Evolutionary conservation across 2,329 filamentous ascomycete species (phyloP).

Genomic region (Pyrenophora teres): DNA sequence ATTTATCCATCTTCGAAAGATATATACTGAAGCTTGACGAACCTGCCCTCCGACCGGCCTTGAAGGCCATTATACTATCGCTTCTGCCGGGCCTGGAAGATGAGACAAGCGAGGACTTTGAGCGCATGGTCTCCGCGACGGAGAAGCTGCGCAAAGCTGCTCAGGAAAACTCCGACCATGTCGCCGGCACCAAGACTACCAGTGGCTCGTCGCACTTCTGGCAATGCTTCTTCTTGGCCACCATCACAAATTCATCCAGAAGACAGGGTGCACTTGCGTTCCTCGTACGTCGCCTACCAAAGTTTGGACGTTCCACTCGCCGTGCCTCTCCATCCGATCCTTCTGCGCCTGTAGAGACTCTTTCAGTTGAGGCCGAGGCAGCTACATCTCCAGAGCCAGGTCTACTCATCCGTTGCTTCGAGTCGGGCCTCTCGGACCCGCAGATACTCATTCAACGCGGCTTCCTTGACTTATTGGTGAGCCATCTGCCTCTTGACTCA

Average conservation of each 20-base stretch:
- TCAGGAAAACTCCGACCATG: conserved; percentile 57
- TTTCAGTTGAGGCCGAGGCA: conserved; percentile 63
- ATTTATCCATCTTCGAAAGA: conserved; percentile 80
- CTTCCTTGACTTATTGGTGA: conserved; percentile 89
- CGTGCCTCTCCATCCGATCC: conserved; percentile 24
- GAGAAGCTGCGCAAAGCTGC: conserved; percentile 76
- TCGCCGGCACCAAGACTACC: conserved; percentile 39
- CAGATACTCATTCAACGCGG: conserved; percentile 92
- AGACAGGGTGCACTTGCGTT: conserved; percentile 88
- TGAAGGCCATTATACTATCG: conserved; percentile 89
- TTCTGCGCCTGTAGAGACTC: conserved; percentile 15
- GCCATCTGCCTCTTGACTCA: conserved; percentile 84
- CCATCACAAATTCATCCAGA: conserved; percentile 85
- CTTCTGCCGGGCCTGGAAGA: conserved; percentile 91
- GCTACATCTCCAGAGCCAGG: conserved; percentile 89
- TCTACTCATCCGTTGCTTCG: conserved; percentile 86
- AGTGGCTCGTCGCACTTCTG: conserved; percentile 87
- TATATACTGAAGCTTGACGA: conserved; percentile 76
- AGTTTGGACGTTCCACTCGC: conserved; percentile 55
- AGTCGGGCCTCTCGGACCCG: conserved; percentile 82
- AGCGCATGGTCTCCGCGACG: conserved; percentile 78
- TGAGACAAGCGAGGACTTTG: conserved; percentile 96
- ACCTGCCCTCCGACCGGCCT: conserved; percentile 75
- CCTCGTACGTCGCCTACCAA: conserved; percentile 77
- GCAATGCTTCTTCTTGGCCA: conserved; percentile 95